Conservation (phyloP, 208 protist species). For the Wallacemonas sp. region DNA sequence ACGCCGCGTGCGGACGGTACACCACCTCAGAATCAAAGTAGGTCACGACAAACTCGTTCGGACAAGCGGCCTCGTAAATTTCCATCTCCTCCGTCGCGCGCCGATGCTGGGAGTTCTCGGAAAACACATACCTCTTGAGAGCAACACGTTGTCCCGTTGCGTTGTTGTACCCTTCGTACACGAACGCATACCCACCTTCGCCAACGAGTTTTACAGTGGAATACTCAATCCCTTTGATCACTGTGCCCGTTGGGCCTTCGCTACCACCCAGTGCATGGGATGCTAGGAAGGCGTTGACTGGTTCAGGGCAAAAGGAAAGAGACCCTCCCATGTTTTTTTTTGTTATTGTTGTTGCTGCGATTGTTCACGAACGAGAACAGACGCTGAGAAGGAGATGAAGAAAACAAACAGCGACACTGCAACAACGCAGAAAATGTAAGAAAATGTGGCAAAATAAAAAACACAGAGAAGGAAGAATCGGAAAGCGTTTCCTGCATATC, state of each 20-base stretch:
- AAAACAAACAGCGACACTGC: too few relatives aligned
- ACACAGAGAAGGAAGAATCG: too few relatives aligned
- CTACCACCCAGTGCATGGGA: not conserved
- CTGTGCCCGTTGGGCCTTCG: conserved; percentile 24
- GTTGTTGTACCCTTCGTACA: conserved; percentile 53
- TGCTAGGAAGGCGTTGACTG: conserved; percentile 20
- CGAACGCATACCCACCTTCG: conserved; percentile 60
- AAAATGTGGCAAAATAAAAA: too few relatives aligned
- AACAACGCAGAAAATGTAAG: too few relatives aligned
- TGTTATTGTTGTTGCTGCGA: not conserved
- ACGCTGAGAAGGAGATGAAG: not conserved
- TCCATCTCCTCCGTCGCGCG: conserved; percentile 24
- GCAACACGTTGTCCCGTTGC: conserved; percentile 35
- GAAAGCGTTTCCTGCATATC: too few relatives aligned
- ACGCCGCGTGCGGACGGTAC: conserved; percentile 15
- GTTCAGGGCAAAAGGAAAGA: conserved; percentile 29
- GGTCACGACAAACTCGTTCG: conserved; percentile 33
- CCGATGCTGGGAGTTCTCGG: conserved; percentile 29
- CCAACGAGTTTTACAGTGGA: conserved; percentile 43
- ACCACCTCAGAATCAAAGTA: conserved; percentile 39
- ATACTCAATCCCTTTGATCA: conserved; percentile 55
- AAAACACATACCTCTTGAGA: conserved; percentile 46
- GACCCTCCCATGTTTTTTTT: conserved; percentile 28
- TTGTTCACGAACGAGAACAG: not conserved
- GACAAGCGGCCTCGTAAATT: conserved; percentile 38